Base-by-base conservation (phyloP, 2,329 filamentous ascomycete species). In the Lasiodiplodia gonubiensis region DNA sequence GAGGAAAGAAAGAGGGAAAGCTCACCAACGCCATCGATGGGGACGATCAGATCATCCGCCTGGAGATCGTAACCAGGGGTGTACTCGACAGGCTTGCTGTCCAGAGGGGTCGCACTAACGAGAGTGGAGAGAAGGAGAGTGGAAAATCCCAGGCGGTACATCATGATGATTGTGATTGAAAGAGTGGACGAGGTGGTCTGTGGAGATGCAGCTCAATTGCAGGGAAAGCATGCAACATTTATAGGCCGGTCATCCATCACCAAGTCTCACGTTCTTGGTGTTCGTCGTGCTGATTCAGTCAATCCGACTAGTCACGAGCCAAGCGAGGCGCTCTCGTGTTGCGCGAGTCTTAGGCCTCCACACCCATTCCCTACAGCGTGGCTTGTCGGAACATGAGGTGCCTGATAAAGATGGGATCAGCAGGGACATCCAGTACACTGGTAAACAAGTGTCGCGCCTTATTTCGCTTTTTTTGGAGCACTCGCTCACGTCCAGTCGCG, bases 81-180 rank as follows among this genome's bases (percentile, higher is more conserved):
- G 4, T 25, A 59, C 35, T 59, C 21, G 21, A 42, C 21, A 42
- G 21, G 12, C 21, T 42, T 59, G 42, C 6, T 46, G 35, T 42
- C 35, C 8, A 59, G 14, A 18, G 54, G 54, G 10, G 14, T 18
- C 12, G 54, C 54, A 23, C 54, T 21, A 23, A 59, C 54, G 54
- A 59, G n/a, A 14, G 54, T 18, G 35, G 35, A 18, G 35, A 59
- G 54, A 27, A 59, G 35, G 54, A 59, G 54, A 27, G 30, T 25
- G n/a, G 21, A 16, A 18, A 59, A 21, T 2, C 35, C 21, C 6
- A 59, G 54, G 16, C 35, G 54, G 23, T 23, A 42, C 54, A 42
- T 42, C 35, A 12, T 59, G 35, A 23, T 42, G 37, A 2, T 8
- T n/a, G 6, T 12, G 27, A 3, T 37, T 6, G 7, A 27, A 21